Base-by-base conservation (phyloP, 768 basidiomycete species). In the Suillus clintonianus region DNA sequence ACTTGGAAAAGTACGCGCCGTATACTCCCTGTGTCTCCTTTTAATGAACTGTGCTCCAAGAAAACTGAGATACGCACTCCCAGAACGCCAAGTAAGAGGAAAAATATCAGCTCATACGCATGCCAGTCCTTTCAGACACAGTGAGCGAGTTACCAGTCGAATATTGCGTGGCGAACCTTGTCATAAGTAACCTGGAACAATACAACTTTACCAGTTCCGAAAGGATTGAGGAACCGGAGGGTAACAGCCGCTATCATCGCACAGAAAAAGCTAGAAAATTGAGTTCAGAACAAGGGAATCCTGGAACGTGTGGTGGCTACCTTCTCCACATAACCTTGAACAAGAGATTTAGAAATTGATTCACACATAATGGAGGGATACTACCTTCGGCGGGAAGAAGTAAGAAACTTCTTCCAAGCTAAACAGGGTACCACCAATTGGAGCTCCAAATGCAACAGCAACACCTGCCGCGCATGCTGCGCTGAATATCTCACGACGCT, bases 401-500 rank as follows among this genome's bases (percentile, higher is more conserved):
- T 97, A 97, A 5, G 91, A 93, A 7, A 97, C 95, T 75, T 99
- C 97, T 76, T 99, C 97, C 67, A 98, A 78, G 67, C 94, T 94
- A 75, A 97, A 97, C 59, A 97, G 74, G 1, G 93, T 94, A 14
- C 95, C 94, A 27, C 94, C 97, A 53, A 99, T 93, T 1, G 97
- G 97, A 0, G 97, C 96, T 53, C 97, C 97, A 71, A 99, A 98
- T 0, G 96, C 94, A 30, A 99, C 97, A 7, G 97, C 93, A 13
- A 99, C 97, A 34, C 97, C 97, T 27, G 97, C 97, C 7, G 97
- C 97, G 73, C 95, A 94, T 34, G 96, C 95, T 13, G 97, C 97
- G 65, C 93, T 95, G 42, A 99, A 80, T 60, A 99, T 89, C 78
- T 99, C 97, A 55, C 97, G 88, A 51, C 96, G 85, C 74, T 99